Conservation (phyloP, 2,329 filamentous ascomycete species). For the Penicillium thymicola region DNA sequence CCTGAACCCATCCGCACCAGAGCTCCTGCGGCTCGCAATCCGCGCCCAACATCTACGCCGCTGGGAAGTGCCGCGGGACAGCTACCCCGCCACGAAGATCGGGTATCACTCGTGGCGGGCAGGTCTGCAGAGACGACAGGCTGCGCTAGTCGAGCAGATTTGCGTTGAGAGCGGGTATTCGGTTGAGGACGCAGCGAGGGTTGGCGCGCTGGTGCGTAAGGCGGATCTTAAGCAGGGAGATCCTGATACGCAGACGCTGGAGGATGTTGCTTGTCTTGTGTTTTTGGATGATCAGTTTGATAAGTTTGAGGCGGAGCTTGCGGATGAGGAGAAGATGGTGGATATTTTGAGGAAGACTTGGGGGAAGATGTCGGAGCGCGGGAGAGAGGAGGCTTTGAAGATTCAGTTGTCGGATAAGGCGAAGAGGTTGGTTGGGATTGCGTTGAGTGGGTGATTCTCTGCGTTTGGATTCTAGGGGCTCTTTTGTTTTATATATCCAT, state of each 20-base stretch:
- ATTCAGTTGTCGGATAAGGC: conserved; percentile 64
- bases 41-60: conserved; percentile 81
- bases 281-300: conserved; percentile 87
- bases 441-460: conserved; percentile 45
- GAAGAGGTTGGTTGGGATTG: conserved; percentile 60
- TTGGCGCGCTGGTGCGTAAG: conserved; percentile 73
- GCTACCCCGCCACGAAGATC: conserved; percentile 68
- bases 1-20: conserved; percentile 61
- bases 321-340: conserved; percentile 75
- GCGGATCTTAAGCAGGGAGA: conserved; percentile 60
- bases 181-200: conserved; percentile 55
- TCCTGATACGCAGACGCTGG: conserved; percentile 64
- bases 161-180: conserved; percentile 52
- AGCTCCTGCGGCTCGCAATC: conserved; percentile 69
- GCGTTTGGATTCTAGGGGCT: background rate
- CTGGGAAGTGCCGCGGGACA: conserved; percentile 75
- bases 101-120: conserved; percentile 81
- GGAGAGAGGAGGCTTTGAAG: conserved; percentile 61
- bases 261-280: conserved; percentile 83
- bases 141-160: conserved; percentile 56
- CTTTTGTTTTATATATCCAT: background rate
- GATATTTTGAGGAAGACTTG: conserved; percentile 69
- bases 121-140: conserved; percentile 69
- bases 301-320: conserved; percentile 64
- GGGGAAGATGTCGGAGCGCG: conserved; percentile 68